These are phyloP conservation scores for Malus sylvestris DNA, from an alignment of 306 rosid genomes.

Conservation along the genomic window DNA sequence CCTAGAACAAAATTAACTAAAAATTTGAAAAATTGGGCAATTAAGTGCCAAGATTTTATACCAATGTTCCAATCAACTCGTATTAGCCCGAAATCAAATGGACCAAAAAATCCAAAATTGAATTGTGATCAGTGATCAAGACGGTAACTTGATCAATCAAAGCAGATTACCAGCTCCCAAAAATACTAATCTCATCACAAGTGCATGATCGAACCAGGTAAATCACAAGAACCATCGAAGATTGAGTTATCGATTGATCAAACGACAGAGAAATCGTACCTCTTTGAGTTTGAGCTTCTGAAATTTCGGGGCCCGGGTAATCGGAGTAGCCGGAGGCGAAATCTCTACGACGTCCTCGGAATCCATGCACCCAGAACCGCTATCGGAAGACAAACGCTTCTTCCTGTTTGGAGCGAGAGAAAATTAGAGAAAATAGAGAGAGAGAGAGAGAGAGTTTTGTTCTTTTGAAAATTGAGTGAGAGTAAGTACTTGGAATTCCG, in stretches of 20 bases:
- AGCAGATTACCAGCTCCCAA: not conserved
- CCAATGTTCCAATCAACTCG: not conserved
- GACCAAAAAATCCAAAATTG: not conserved
- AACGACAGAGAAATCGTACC: not conserved
- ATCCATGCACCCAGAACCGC: constrained; percentile 36
- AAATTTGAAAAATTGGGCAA: not conserved
- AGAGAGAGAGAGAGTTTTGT: not conserved
- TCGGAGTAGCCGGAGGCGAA: constrained; percentile 21
- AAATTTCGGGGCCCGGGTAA: constrained; percentile 17
- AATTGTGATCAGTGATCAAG: not conserved
- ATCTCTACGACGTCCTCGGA: constrained; percentile 49
- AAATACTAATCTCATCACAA: not conserved
- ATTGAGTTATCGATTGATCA: not conserved
- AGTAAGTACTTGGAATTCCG: constrained; percentile 25
- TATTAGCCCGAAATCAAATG: not conserved
- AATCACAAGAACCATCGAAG: not conserved
- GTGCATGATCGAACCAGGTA: not conserved
- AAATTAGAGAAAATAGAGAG: constrained; percentile 18
- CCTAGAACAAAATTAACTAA: not conserved
- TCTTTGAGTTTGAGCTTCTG: constrained; percentile 19
- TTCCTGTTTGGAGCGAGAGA: constrained; percentile 32
- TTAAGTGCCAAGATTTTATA: not conserved
- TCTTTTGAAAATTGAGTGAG: not conserved
- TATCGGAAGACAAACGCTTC: constrained; percentile 11
- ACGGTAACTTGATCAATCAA: not conserved